Percentiles rank a stretch among this genome's conserved stretches.
Conservation (phyloP, 768 basidiomycete genomes). For the Leccinum arenicola region DNA sequence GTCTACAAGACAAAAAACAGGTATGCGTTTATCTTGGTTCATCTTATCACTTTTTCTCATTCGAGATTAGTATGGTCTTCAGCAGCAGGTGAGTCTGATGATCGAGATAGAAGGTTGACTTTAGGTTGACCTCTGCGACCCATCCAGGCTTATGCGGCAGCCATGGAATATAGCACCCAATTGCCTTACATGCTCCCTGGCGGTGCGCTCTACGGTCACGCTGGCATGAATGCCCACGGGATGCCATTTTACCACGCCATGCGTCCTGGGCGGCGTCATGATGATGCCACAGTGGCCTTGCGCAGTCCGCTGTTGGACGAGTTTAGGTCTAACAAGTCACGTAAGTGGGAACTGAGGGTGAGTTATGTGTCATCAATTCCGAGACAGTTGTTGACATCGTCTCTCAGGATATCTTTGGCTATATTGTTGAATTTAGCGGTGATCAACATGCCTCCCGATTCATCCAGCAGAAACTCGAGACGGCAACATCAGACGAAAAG, state of each 20-base stretch:
- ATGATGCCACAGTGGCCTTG: conserved; percentile 37
- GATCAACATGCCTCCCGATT: conserved; percentile 99
- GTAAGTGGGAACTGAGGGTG: conserved; percentile 81
- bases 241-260: conserved; percentile 37
- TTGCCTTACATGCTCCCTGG: conserved; percentile 44
- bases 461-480: conserved; percentile 85
- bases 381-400: conserved; percentile 3
- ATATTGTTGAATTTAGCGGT: conserved; percentile 86
- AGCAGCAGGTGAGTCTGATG: conserved; percentile 43
- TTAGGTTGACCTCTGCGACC: not conserved
- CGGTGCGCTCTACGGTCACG: conserved; percentile 44
- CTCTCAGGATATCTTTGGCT: conserved; percentile 77
- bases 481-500: conserved; percentile 74
- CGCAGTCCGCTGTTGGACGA: conserved; percentile 81
- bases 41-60: conserved; percentile 10
- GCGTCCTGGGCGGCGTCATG: conserved; percentile 47
- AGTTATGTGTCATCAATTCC: conserved; percentile 20
- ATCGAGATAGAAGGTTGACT: not conserved
- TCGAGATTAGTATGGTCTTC: conserved; percentile 38
- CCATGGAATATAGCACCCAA: conserved; percentile 49
- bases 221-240: conserved; percentile 31
- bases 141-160: conserved; percentile 39
- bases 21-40: conserved; percentile 33
- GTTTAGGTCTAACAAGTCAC: conserved; percentile 75
- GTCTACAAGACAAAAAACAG: conserved; percentile 58